Evolutionary conservation across 805 yeast species (phyloP), one percentile per base, ranked within the genome.

Genomic region (Komagataella populi): DNA sequence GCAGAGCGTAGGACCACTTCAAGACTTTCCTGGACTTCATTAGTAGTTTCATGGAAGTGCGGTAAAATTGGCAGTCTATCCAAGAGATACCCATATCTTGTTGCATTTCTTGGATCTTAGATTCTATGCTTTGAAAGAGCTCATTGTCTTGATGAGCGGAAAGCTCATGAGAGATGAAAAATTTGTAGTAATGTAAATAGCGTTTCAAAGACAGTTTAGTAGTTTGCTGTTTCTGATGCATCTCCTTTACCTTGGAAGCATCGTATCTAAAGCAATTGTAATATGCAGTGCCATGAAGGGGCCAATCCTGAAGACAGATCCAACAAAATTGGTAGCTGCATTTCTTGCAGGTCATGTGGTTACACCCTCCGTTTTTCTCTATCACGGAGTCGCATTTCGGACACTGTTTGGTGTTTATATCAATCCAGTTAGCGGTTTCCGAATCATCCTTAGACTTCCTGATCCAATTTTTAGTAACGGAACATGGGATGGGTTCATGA

Each of bases 321-420:
- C 99, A 93, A 65, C 99, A 93, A 62, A 89, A 93, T 62, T 90
- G 87, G 63, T 78, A 67, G 10, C 64, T 61, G 64, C 99, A 93
- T 53, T 80, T 82, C 3, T 77, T 71, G 64, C 99, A 93, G 1
- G 81, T 76, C 96, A 93, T 91, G 67, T 93, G 99, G 66, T 91
- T 91, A 68, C 99, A 93, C 0, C 99, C 99, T 20, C 97, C 98
- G 62, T 85, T 85, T 60, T 91, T 89, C 62, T 93, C 97, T 55
- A 91, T 93, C 24, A 80, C 70, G 1, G 88, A 70, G 7, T 70
- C 69, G 69, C 99, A 93, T 60, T 78, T 78, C 0, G 96, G 95
- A 64, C 99, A 93, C 47, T 78, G 77, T 57, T 87, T 83, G 1
- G 99, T 88, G 63, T 91, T 83, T 3, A 84, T 80, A 3, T 80